A percentile compares a stretch with the other conserved stretches of the same genome.
Conservation (phyloP, 129 eudicot species). For the Arctium lappa region DNA sequence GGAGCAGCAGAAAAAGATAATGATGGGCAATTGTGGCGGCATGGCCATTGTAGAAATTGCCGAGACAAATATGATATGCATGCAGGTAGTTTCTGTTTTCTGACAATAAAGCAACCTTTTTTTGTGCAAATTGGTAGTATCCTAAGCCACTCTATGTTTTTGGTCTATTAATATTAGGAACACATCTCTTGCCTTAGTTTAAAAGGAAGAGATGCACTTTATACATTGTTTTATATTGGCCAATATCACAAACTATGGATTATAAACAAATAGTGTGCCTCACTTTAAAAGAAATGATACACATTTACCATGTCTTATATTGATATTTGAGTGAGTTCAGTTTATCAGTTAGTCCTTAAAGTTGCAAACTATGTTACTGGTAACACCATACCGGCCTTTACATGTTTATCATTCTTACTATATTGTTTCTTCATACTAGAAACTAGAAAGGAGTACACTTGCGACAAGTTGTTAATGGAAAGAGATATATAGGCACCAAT, state of each 20-base stretch:
- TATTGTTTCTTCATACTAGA: not conserved
- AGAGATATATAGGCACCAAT: not conserved
- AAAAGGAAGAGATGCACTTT: not conserved
- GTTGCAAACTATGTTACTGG: not conserved
- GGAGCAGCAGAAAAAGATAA: constrained; percentile 37
- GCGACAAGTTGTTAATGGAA: too few species aligned
- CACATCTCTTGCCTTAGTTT: not conserved
- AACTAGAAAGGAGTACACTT: not conserved
- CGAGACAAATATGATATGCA: constrained; percentile 71
- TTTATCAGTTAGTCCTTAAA: too few species aligned
- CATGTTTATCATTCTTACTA: not conserved
- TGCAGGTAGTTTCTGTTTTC: constrained; percentile 40
- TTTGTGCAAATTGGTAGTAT: too few species aligned
- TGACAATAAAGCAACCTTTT: not conserved
- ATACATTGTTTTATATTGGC: not conserved
- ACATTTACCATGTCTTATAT: not conserved
- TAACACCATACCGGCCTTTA: not conserved
- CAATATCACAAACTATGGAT: not conserved
- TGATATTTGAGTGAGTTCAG: not conserved
- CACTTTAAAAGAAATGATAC: not conserved
- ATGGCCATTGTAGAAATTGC: constrained; percentile 58
- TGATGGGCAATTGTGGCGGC: constrained; percentile 48
- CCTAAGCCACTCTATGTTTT: not conserved
- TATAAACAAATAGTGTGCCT: not conserved
- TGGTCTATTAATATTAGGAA: not conserved